Evolutionary conservation across 306 rosid genomes (phyloP).

Genomic region (Prosopis cineraria): DNA sequence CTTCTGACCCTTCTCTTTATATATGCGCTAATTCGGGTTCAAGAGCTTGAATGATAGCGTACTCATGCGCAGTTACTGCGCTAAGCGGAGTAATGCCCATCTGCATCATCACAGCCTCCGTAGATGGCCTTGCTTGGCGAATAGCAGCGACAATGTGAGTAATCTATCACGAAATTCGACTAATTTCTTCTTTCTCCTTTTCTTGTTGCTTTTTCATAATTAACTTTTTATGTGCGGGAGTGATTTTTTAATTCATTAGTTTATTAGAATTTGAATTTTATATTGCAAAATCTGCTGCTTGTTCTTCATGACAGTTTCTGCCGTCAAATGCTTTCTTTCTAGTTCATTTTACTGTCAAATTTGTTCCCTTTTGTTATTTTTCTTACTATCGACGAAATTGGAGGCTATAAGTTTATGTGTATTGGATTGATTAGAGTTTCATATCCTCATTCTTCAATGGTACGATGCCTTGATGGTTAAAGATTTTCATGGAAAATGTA

Average conservation of each 20-base stretch:
- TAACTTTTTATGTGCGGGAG: not conserved
- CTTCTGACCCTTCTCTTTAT: not conserved
- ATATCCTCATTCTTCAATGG: constrained; percentile 6
- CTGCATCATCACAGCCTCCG: constrained; percentile 36
- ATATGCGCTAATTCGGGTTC: constrained; percentile 28
- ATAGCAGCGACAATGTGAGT: constrained; percentile 45
- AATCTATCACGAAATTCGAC: not conserved
- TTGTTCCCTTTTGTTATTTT: not conserved
- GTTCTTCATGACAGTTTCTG: not conserved
- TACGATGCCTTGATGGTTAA: not conserved
- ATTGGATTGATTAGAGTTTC: not conserved
- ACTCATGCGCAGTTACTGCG: constrained; percentile 33
- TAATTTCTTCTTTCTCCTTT: not conserved
- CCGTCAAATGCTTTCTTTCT: not conserved
- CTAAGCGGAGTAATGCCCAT: constrained; percentile 9
- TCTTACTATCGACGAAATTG: not conserved
- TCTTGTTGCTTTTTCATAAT: not conserved
- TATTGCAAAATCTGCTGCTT: not conserved
- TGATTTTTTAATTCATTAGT: not conserved
- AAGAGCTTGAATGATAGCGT: constrained; percentile 23
- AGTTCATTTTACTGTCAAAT: not conserved
- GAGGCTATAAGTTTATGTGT: not conserved
- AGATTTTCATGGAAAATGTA: not conserved
- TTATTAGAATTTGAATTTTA: not conserved
- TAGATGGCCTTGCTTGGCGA: constrained; percentile 35